phyloP scores from a whole-genome alignment of 2,329 filamentous ascomycete genomes.

The Colletotrichum camelliae region DNA sequence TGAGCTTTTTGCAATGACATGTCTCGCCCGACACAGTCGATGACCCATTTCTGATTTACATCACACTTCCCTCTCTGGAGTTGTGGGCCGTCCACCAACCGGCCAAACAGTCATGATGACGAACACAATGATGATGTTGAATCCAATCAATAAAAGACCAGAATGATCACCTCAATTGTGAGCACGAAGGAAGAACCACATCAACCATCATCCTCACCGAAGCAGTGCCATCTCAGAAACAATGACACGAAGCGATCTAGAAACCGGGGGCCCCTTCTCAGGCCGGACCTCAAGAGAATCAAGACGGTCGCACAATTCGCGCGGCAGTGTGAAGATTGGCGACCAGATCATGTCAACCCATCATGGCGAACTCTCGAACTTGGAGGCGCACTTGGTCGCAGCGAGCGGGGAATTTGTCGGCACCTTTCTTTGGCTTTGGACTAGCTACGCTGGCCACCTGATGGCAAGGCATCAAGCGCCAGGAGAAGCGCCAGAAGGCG shows the following conservation, averaged over 20 bases:
- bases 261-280: not conserved
- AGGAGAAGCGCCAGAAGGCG: constrained; percentile 32
- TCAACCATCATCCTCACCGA: not conserved
- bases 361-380: not conserved
- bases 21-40: not conserved
- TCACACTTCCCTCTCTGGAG: not conserved
- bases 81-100: not conserved
- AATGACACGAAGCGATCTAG: not conserved
- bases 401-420: constrained; percentile 55
- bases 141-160: not conserved
- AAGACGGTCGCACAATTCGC: not conserved
- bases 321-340: not conserved
- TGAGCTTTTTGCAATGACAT: not conserved
- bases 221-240: not conserved
- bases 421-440: constrained; percentile 57
- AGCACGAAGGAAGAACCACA: not conserved
- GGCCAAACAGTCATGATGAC: not conserved
- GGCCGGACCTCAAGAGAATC: not conserved
- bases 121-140: not conserved
- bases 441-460: constrained; percentile 43
- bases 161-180: not conserved
- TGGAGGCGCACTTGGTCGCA: constrained; percentile 35
- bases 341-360: not conserved
- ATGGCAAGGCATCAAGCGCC: constrained; percentile 27
- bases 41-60: not conserved